Conservation (phyloP, 2,329 filamentous ascomycete species). For the Cryphonectria radicalis region DNA sequence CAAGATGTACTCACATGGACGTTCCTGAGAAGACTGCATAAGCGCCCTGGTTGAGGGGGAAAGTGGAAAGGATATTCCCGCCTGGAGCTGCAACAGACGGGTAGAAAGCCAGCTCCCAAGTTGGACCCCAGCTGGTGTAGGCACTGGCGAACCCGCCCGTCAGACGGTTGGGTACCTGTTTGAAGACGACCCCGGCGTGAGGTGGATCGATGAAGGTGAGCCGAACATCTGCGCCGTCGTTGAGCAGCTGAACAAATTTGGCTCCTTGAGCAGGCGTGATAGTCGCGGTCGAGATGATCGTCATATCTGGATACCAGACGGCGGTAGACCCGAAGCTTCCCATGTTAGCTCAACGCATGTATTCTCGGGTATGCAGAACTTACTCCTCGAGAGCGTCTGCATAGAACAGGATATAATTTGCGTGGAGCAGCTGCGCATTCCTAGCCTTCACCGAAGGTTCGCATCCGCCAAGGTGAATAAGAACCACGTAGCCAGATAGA, state of each 20-base stretch:
- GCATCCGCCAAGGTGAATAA: conserved; percentile 43
- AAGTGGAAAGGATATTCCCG: conserved; percentile 63
- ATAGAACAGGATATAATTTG: conserved; percentile 34
- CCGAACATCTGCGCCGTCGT: conserved; percentile 32
- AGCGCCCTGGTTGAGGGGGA: conserved; percentile 48
- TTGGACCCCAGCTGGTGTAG: conserved; percentile 63
- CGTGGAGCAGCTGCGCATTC: conserved; percentile 47
- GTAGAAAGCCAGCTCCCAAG: conserved; percentile 59
- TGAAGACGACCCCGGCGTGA: not conserved
- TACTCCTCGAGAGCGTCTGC: not conserved
- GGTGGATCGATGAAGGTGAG: conserved; percentile 31
- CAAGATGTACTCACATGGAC: conserved; percentile 50
- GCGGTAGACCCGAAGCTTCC: not conserved
- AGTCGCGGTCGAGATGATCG: conserved; percentile 29
- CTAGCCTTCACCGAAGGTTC: conserved; percentile 37
- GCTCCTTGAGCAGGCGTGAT: conserved; percentile 33
- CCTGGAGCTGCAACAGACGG: conserved; percentile 61
- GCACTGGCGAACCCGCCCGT: conserved; percentile 55
- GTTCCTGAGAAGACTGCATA: conserved; percentile 61
- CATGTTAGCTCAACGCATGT: not conserved
- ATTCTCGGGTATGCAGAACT: not conserved
- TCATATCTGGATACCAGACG: conserved; percentile 4
- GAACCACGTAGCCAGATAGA: conserved; percentile 45
- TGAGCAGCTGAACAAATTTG: conserved; percentile 34
- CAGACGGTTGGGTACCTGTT: conserved; percentile 39